phyloP scores from a whole-genome alignment of 2,329 filamentous ascomycete genomes.

The Ophiognomonia clavigignenti-juglandacearum region DNA sequence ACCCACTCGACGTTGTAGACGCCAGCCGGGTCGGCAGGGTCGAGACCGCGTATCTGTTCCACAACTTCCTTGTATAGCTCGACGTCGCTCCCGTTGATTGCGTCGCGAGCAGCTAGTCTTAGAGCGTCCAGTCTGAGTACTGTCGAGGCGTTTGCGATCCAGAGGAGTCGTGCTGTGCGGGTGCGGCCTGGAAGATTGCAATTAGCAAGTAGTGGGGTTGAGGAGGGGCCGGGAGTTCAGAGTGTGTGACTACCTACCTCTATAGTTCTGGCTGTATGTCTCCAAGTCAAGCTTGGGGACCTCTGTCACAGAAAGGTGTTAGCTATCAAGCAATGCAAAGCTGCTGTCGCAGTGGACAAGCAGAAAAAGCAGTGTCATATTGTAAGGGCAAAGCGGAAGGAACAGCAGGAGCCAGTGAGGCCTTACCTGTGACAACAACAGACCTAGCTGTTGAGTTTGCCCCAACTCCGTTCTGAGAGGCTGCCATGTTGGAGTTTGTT shows the following conservation, averaged over 20 bases:
- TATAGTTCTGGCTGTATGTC: slow-evolving; percentile 85
- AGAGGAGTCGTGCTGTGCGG: slow-evolving; percentile 71
- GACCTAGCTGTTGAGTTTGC: too few relatives aligned
- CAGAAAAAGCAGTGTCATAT: too few relatives aligned
- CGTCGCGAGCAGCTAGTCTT: slow-evolving; percentile 69
- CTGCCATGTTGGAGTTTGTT: too few relatives aligned
- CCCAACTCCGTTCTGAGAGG: too few relatives aligned
- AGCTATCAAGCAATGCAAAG: slow-evolving; percentile 3
- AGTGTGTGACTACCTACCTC: slow-evolving; percentile 58
- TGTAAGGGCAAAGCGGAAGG: too few relatives aligned
- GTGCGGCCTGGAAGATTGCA: slow-evolving; percentile 60
- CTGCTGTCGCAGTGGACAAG: too few relatives aligned
- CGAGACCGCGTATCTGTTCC: slow-evolving; percentile 57
- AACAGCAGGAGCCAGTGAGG: too few relatives aligned
- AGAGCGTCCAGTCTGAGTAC: slow-evolving; percentile 76
- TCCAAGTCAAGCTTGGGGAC: slow-evolving; percentile 87
- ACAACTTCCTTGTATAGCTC: slow-evolving; percentile 65
- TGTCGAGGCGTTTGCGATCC: slow-evolving; percentile 75
- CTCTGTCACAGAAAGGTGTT: slow-evolving; percentile 42
- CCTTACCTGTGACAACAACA: slow-evolving; percentile 40
- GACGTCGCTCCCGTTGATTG: slow-evolving; percentile 70
- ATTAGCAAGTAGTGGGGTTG: slow-evolving; percentile 6
- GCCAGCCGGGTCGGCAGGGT: slow-evolving; percentile 65
- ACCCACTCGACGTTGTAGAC: slow-evolving; percentile 69
- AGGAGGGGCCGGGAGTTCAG: neutral